A percentile compares a stretch with the other conserved stretches of the same genome.
Conservation (phyloP, 1,284 basidiomycete species). For the Sanguinoderma infundibulare region DNA sequence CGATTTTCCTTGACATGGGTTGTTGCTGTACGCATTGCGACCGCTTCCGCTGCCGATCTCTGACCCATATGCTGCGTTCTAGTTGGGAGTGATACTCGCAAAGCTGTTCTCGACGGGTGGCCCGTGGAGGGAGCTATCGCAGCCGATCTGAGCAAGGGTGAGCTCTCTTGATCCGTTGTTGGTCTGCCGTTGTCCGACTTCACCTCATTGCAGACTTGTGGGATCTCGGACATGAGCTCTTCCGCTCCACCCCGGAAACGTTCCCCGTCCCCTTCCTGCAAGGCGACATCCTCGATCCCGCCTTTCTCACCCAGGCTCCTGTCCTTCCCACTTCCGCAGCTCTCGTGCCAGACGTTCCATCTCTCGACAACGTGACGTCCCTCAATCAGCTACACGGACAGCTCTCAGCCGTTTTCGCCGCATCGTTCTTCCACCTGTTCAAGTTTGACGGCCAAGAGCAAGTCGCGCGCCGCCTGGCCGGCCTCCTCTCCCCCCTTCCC, state of each 20-base stretch:
- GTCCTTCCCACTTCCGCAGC: conserved; percentile 32
- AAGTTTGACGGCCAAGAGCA: conserved; percentile 41
- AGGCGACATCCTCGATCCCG: conserved; percentile 45
- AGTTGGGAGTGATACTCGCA: conserved; percentile 49
- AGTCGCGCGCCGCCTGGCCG: conserved; percentile 41
- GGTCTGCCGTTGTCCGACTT: conserved; percentile 19
- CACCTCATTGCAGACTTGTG: conserved; percentile 29
- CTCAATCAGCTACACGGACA: conserved; percentile 46
- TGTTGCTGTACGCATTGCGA: conserved; percentile 53
- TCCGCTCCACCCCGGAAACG: conserved; percentile 33
- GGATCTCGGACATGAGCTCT: conserved; percentile 35
- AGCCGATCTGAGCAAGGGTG: conserved; percentile 36
- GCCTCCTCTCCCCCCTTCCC: conserved; percentile 39
- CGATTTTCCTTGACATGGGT: conserved; percentile 50
- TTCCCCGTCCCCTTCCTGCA: conserved; percentile 47
- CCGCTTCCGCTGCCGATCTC: too few species aligned
- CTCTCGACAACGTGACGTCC: conserved; percentile 36
- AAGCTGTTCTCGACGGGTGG: conserved; percentile 44
- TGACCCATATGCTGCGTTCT: too few species aligned
- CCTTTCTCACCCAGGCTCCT: conserved; percentile 31
- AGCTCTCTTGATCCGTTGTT: conserved; percentile 25
- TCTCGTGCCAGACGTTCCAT: conserved; percentile 29
- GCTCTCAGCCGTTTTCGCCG: conserved; percentile 48
- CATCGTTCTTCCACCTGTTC: conserved; percentile 54
- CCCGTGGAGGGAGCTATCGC: conserved; percentile 38